Percentiles rank a stretch among this genome's conserved stretches.
These are phyloP conservation scores for Monilinia laxa DNA, from an alignment of 2,329 filamentous ascomycete species.

Conservation along the genomic window DNA sequence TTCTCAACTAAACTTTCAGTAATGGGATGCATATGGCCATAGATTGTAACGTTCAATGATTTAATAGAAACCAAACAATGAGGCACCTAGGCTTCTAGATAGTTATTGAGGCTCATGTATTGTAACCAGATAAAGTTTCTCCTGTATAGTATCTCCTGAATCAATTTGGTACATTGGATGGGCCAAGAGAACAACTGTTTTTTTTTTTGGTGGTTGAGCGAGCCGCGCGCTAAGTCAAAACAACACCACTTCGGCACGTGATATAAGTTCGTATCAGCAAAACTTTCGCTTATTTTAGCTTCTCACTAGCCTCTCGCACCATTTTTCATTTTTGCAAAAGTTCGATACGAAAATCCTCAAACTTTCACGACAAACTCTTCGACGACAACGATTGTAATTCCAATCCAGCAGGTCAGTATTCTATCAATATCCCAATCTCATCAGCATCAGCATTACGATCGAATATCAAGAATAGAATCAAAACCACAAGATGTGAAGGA, in stretches of 20 bases:
- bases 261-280: not conserved
- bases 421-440: slow-evolving; percentile 15
- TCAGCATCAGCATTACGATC: not conserved
- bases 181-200: not conserved
- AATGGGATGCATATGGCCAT: too few relatives aligned
- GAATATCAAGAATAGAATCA: slow-evolving; percentile 7
- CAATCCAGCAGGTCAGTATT: slow-evolving; percentile 51
- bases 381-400: slow-evolving; percentile 46
- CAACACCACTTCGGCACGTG: not conserved
- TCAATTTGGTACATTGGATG: not conserved
- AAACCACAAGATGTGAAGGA: slow-evolving; percentile 2
- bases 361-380: slow-evolving; percentile 23
- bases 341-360: slow-evolving; percentile 13
- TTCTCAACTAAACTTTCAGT: too few relatives aligned
- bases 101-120: too few relatives aligned
- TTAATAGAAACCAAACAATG: not conserved
- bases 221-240: not conserved
- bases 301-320: slow-evolving; percentile 21
- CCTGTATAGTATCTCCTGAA: too few relatives aligned
- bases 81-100: not conserved
- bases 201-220: not conserved
- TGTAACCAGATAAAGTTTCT: not conserved
- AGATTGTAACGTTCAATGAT: not conserved
- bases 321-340: slow-evolving; percentile 20
- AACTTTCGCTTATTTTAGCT: slow-evolving; percentile 20